Evolutionary conservation across 257 asterid species (phyloP).

Genomic region (Paulownia fortunei): DNA sequence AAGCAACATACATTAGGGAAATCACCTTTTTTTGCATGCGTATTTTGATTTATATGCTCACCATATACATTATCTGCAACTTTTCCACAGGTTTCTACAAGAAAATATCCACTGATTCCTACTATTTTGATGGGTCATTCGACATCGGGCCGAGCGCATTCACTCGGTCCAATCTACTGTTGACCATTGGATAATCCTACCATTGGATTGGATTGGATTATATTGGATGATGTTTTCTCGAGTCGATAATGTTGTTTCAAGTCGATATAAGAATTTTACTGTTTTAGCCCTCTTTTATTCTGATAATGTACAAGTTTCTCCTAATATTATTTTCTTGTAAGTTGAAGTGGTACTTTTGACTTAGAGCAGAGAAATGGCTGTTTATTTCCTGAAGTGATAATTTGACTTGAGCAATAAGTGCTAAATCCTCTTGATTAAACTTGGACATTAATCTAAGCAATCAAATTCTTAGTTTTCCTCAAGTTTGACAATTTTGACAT

Average conservation of each 20-base stretch:
- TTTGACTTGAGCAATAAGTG: conserved; percentile 10
- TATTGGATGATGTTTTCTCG: too few species aligned
- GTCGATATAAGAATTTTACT: not conserved
- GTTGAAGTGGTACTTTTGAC: conserved; percentile 24
- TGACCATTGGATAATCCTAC: too few species aligned
- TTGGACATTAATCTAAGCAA: conserved; percentile 8
- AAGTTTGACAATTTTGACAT: not conserved
- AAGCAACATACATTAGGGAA: not conserved
- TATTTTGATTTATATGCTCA: too few species aligned
- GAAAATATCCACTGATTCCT: not conserved
- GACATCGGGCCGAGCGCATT: too few species aligned
- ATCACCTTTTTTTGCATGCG: too few species aligned
- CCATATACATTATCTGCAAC: not conserved
- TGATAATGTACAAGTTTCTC: not conserved
- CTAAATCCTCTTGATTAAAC: conserved; percentile 6
- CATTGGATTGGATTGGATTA: too few species aligned
- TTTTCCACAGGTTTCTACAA: not conserved
- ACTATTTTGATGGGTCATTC: not conserved
- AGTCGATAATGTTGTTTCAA: too few species aligned
- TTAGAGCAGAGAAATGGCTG: not conserved
- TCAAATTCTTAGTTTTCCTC: not conserved
- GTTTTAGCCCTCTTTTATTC: not conserved
- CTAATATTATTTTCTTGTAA: not conserved
- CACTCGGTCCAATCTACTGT: too few species aligned
- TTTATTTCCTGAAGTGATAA: not conserved